Evolutionary conservation across 306 rosid genomes (phyloP), one percentile per base, ranked within the genome.

Genomic region (Dalbergia cultrata): DNA sequence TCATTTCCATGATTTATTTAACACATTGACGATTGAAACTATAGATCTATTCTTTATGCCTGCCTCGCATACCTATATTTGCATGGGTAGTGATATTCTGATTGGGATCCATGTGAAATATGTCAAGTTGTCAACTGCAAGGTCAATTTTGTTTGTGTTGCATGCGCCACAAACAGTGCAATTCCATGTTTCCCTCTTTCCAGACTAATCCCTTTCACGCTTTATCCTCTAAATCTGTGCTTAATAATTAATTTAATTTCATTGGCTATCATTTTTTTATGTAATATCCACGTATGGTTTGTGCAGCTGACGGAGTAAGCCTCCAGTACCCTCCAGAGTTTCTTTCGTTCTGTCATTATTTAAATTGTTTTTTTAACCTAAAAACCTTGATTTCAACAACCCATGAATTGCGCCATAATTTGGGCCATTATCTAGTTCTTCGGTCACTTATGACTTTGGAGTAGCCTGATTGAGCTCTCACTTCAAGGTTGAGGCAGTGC

Each of bases 341-440:
- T 37, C 45, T 35, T 37, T 77, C 43, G 44, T 58, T 65, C 19
- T 73, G 16, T 39, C 9, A 11, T n/a, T 16, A 19, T 58, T 13
- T 77, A 31, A 37, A 7, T 49, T 19, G n/a, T 9, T 26, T 41
- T 41, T 33, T 45, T 35, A 33, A 66, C 21, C 75, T 59, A 49
- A 3, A 68, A 35, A 67, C 88, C 83, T 88, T 80, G 93, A 74
- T 86, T 90, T 90, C 91, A 91, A 80, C 88, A 82, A 80, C 81
- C 97, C 97, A 81, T 86, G 73, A 93, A 89, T 91, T 88, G 86
- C 92, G 96, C 96, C 97, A 68, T 84, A 86, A 88, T 91, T 93
- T 77, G 86, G 79, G 94, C 84, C 88, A 88, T 86, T 84, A 67
- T 82, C 72, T 83, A 66, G 70, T 54, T 54, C 54, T 76, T 84